phyloP scores from a whole-genome alignment of 225 moss, liverwort and hornwort genomes.

The Takakia lepidozioides region DNA sequence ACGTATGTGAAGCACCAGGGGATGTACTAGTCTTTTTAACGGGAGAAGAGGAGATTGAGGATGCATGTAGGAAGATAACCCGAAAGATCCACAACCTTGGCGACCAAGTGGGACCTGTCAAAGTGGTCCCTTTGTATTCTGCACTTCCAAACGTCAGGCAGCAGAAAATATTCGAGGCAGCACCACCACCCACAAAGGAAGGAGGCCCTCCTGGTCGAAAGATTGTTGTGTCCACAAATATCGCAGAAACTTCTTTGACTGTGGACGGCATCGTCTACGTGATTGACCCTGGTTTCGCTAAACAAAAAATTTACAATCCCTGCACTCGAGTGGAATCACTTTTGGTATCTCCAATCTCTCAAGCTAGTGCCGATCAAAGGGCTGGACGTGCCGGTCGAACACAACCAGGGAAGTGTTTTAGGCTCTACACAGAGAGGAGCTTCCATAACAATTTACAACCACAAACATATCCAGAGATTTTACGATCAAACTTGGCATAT shows the following conservation, averaged over 20 bases:
- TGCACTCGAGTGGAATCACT: constrained; percentile 56
- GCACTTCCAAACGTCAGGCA: constrained; percentile 50
- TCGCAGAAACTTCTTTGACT: constrained; percentile 55
- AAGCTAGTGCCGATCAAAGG: constrained; percentile 55
- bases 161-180: constrained; percentile 48
- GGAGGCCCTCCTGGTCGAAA: constrained; percentile 47
- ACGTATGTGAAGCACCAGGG: constrained; percentile 40
- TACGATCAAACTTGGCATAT: constrained; percentile 46
- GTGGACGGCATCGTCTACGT: constrained; percentile 55
- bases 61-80: constrained; percentile 48
- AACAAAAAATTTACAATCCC: constrained; percentile 55
- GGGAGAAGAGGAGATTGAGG: constrained; percentile 57
- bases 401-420: constrained; percentile 53
- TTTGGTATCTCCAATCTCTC: no score
- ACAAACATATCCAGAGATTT: constrained; percentile 50
- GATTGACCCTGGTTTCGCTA: constrained; percentile 54
- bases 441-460: constrained; percentile 57
- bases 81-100: constrained; percentile 45
- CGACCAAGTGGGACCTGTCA: constrained; percentile 53
- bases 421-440: constrained; percentile 52
- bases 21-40: constrained; percentile 51
- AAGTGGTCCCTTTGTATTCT: constrained; percentile 47
- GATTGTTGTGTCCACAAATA: constrained; percentile 53
- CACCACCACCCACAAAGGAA: constrained; percentile 34
- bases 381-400: constrained; percentile 57